These are phyloP conservation scores for Casuarina equisetifolia DNA, from an alignment of 306 rosid genomes.

Conservation along the genomic window DNA sequence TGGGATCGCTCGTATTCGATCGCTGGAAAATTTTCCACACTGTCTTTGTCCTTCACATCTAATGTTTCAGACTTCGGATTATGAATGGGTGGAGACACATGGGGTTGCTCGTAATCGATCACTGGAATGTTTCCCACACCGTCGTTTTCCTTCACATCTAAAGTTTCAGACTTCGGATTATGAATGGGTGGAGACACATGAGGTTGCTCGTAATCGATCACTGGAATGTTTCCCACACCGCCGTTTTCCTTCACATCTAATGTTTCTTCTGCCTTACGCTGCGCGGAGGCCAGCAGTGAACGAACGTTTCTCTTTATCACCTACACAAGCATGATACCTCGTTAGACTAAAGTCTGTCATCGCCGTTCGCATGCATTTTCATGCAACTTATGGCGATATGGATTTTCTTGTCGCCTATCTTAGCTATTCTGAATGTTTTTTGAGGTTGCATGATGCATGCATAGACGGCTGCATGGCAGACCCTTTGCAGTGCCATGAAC, in stretches of 20 bases:
- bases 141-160: too few relatives aligned
- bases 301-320: constrained; percentile 23
- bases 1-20: too few relatives aligned
- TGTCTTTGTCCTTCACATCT: too few relatives aligned
- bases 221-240: constrained; percentile 45
- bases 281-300: constrained; percentile 25
- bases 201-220: constrained; percentile 76
- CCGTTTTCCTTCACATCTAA: constrained; percentile 37
- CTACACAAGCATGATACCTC: constrained; percentile 16
- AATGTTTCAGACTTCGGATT: too few relatives aligned
- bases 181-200: constrained; percentile 92
- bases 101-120: too few relatives aligned
- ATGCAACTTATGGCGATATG: not conserved
- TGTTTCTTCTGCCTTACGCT: constrained; percentile 40
- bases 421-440: not conserved
- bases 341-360: not conserved
- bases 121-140: too few relatives aligned
- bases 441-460: not conserved
- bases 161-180: constrained; percentile 52
- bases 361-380: not conserved
- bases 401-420: not conserved
- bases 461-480: not conserved
- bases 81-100: too few relatives aligned
- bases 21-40: too few relatives aligned
- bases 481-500: not conserved